Base-by-base conservation (phyloP, 2,329 filamentous ascomycete species). In the Epichloe bromicola region DNA sequence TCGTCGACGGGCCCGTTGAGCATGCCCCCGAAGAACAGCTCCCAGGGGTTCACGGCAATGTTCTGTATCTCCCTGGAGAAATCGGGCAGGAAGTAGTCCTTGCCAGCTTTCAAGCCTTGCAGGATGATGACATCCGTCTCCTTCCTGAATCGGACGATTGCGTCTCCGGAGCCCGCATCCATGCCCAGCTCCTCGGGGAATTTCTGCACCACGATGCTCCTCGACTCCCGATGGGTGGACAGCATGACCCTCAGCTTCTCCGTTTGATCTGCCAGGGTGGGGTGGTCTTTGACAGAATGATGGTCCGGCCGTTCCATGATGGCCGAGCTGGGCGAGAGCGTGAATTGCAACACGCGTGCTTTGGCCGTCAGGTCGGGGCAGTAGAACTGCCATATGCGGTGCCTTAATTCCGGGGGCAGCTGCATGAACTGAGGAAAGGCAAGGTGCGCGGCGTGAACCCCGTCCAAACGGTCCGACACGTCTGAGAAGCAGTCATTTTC, bases 211-310 rank as follows among this genome's bases (percentile, higher is more conserved):
- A 60, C 68, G 3, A 68, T 50, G 14, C 51, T 55, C 26, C 69
- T 68, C n/a, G 65, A 66, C 54, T 70, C 67, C 7, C 59, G 56
- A 38, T 68, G 60, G 8, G 65, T 59, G 2, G 67, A 61, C 34
- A 69, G 55, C 14, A 71, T 54, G 4, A 55, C 51, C 7, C 67
- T 63, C 1, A 63, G 49, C 2, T 55, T 46, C 19, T 51, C 52
- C 1, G 65, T 70, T n/a, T 63, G 61, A 4, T 61, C 55, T 1
- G 55, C 52, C 0, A 69, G 59, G 3, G 49, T 55, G 1, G 54
- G 15, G 5, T 59, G 57, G 5, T 65, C 59, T 12, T 48, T 55
- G 3, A 62, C 56, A 15, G 49, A 51, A 26, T 48, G 15, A 37
- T 42, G 1, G 55, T 53, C 54, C 53, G 60, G 12, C 49, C 48